A percentile compares a stretch with the other conserved stretches of the same genome.
Conservation (phyloP, 345 rosid species). For the Arabidopsis suecica region DNA sequence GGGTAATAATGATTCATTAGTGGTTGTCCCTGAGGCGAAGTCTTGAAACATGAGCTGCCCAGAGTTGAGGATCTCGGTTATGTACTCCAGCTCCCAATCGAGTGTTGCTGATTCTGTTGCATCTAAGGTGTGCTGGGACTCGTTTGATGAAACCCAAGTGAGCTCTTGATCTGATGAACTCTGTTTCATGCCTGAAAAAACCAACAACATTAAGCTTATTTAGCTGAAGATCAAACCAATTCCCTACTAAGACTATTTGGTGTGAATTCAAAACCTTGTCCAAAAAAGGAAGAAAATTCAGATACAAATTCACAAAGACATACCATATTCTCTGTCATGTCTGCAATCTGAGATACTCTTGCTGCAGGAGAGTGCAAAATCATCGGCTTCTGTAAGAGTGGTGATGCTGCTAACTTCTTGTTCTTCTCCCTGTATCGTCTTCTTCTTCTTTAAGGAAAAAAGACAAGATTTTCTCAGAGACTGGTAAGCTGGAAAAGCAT, state of each 20-base stretch:
- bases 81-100: slow-evolving; percentile 71
- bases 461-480: slow-evolving; percentile 20
- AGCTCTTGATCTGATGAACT: slow-evolving; percentile 51
- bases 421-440: slow-evolving; percentile 46
- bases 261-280: slow-evolving; percentile 12
- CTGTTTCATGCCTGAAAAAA: slow-evolving; percentile 37
- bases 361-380: slow-evolving; percentile 41
- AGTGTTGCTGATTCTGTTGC: slow-evolving; percentile 40
- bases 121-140: slow-evolving; percentile 46
- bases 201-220: slow-evolving; percentile 21
- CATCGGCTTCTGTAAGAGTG: slow-evolving; percentile 48
- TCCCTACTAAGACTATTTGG: slow-evolving; percentile 5
- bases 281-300: not conserved
- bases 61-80: slow-evolving; percentile 62
- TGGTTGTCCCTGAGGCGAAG: slow-evolving; percentile 56
- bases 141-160: slow-evolving; percentile 69
- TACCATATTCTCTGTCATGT: slow-evolving; percentile 39
- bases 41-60: slow-evolving; percentile 73
- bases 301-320: not conserved
- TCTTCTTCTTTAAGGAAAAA: slow-evolving; percentile 17
- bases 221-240: slow-evolving; percentile 11
- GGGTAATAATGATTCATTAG: slow-evolving; percentile 48
- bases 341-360: slow-evolving; percentile 49
- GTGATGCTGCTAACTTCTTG: slow-evolving; percentile 53
- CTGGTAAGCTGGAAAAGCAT: not conserved